phyloP scores from a whole-genome alignment of 129 eudicot genomes.

The Erigeron canadensis region DNA sequence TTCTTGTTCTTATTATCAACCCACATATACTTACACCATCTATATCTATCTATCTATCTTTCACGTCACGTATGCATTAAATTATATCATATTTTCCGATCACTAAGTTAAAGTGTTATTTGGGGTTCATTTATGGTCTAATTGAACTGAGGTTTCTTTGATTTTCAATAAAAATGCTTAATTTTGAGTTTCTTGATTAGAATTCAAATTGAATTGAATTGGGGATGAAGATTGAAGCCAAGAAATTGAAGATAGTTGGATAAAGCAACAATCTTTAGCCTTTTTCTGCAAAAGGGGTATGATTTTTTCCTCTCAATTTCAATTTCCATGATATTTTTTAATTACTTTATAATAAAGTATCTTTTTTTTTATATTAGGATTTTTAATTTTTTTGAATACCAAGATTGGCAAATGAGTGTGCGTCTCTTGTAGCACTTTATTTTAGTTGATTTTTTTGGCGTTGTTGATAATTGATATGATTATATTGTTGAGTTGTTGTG shows the following conservation, averaged over 20 bases:
- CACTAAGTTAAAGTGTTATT: constrained; percentile 23
- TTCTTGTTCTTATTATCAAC: not conserved
- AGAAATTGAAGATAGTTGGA: constrained; percentile 18
- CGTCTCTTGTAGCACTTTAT: constrained; percentile 12
- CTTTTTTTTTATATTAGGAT: too few species aligned
- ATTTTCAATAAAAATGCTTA: constrained; percentile 1
- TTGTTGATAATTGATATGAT: constrained; percentile 13
- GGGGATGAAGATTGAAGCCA: constrained; percentile 14
- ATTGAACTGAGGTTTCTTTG: constrained; percentile 22
- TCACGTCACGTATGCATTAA: constrained; percentile 5
- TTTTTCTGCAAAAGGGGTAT: constrained; percentile 14
- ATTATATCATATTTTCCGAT: constrained; percentile 28
- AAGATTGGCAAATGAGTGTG: constrained; percentile 14
- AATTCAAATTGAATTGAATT: constrained; percentile 14
- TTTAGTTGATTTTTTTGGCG: not conserved
- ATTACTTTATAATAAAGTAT: constrained; percentile 8
- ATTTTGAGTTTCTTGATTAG: constrained; percentile 26
- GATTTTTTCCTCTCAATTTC: constrained; percentile 21
- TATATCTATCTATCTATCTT: not conserved
- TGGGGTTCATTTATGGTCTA: constrained; percentile 12
- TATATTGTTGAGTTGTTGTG: not conserved
- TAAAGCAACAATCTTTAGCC: constrained; percentile 13
- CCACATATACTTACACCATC: not conserved
- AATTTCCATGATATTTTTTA: constrained; percentile 16
- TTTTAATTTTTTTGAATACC: not conserved